These are phyloP conservation scores for Albatrellus ellisii DNA, from an alignment of 768 basidiomycete genomes.

Conservation along the genomic window DNA sequence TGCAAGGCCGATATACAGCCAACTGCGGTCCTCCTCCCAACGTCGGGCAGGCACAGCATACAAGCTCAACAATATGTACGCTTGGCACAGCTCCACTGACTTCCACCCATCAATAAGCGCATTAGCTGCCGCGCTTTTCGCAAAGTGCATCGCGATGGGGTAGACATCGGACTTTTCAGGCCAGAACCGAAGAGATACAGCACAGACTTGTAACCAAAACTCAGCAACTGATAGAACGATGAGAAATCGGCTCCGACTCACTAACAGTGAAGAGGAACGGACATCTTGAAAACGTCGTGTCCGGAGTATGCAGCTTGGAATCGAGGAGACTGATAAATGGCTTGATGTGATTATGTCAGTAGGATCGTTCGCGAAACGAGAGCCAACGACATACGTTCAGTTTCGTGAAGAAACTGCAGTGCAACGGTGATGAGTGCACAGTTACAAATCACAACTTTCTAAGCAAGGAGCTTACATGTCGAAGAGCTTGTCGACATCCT, in stretches of 20 bases:
- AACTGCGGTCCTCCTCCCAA: conserved; percentile 86
- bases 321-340: conserved; percentile 69
- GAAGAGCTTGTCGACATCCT: conserved; percentile 76
- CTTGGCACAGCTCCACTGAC: conserved; percentile 75
- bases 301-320: conserved; percentile 73
- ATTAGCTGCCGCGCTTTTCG: conserved; percentile 64
- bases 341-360: conserved; percentile 47
- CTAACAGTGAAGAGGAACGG: conserved; percentile 89
- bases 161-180: conserved; percentile 63
- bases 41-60: conserved; percentile 62
- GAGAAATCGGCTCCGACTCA: conserved; percentile 28
- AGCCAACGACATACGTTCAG: conserved; percentile 41
- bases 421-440: neutral
- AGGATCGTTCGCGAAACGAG: neutral
- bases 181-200: conserved; percentile 76
- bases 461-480: conserved; percentile 42
- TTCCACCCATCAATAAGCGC: conserved; percentile 67
- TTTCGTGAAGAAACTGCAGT: conserved; percentile 48
- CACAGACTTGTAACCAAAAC: conserved; percentile 46
- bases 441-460: neutral
- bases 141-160: conserved; percentile 55
- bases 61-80: conserved; percentile 69
- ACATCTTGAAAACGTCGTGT: conserved; percentile 66
- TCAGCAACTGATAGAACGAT: neutral
- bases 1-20: conserved; percentile 81